Percentiles rank a stretch among this genome's conserved stretches.
Conservation (phyloP, 768 basidiomycete genomes). For the Lentinula sp. region DNA sequence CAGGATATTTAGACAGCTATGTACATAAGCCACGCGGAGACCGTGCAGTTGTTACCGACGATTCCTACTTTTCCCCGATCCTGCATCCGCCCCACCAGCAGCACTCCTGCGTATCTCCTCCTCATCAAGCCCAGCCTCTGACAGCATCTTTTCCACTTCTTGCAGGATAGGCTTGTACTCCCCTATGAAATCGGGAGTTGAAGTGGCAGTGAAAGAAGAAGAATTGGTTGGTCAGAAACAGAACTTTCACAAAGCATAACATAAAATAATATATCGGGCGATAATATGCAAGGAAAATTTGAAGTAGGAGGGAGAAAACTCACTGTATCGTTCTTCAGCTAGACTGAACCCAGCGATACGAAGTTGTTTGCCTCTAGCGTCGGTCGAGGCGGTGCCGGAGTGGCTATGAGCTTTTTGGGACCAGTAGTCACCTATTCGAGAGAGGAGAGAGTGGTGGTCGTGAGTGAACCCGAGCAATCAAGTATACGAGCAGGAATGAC, state of each 20-base stretch:
- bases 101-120: constrained; percentile 68
- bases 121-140: constrained; percentile 80
- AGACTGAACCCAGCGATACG: constrained; percentile 73
- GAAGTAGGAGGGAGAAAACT: constrained; percentile 14
- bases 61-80: constrained; percentile 47
- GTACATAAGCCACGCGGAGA: no score
- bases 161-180: constrained; percentile 76
- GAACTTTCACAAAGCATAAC: no score
- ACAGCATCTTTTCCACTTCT: constrained; percentile 79
- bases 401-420: constrained; percentile 55
- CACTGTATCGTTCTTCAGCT: constrained; percentile 70
- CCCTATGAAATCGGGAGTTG: constrained; percentile 27
- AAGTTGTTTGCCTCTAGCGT: constrained; percentile 71
- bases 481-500: not conserved
- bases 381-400: constrained; percentile 25
- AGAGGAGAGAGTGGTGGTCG: not conserved
- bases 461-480: not conserved
- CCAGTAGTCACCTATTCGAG: constrained; percentile 66
- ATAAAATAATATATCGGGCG: no score
- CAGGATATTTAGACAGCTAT: no score
- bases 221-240: not conserved
- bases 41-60: constrained; percentile 21
- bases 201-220: not conserved
- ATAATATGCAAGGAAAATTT: not conserved
- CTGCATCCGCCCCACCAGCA: constrained; percentile 28